phyloP scores from a whole-genome alignment of 495 filamentous ascomycete species.

The Daldinia childiae region DNA sequence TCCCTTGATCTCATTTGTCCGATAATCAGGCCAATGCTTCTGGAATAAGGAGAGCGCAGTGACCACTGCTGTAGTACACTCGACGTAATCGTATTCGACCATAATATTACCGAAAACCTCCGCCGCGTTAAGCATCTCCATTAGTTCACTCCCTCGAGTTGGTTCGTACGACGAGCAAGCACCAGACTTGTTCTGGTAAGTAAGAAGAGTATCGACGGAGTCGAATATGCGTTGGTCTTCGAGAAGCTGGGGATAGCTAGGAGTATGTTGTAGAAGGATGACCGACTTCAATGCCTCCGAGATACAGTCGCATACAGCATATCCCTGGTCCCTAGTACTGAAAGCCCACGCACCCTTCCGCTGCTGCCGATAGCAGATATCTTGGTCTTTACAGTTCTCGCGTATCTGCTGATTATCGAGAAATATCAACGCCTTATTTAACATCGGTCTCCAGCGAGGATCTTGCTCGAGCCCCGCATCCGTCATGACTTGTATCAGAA shows the following conservation, averaged over 20 bases:
- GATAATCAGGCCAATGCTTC: constrained; percentile 82
- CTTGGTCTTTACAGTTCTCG: constrained; percentile 81
- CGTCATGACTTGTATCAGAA: constrained; percentile 81
- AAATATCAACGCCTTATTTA: constrained; percentile 83
- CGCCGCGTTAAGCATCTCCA: constrained; percentile 91
- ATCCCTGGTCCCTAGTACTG: constrained; percentile 89
- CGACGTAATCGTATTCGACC: constrained; percentile 97
- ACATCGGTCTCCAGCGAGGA: constrained; percentile 82
- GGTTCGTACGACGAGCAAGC: constrained; percentile 93
- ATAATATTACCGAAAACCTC: constrained; percentile 98
- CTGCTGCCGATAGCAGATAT: constrained; percentile 87
- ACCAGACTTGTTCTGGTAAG: constrained; percentile 89
- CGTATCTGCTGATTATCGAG: constrained; percentile 92
- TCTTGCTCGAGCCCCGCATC: constrained; percentile 82
- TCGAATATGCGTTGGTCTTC: constrained; percentile 80
- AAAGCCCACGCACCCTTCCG: constrained; percentile 97
- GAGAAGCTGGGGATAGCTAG: constrained; percentile 78
- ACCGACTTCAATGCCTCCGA: constrained; percentile 89
- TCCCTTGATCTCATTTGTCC: constrained; percentile 74
- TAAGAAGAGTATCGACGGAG: constrained; percentile 87
- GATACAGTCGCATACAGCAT: constrained; percentile 94
- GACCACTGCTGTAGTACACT: constrained; percentile 96
- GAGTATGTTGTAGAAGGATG: constrained; percentile 81
- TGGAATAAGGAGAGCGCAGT: constrained; percentile 85
- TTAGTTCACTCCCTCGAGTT: constrained; percentile 74